Conservation (phyloP, 768 basidiomycete species). For the Megacollybia marginata region DNA sequence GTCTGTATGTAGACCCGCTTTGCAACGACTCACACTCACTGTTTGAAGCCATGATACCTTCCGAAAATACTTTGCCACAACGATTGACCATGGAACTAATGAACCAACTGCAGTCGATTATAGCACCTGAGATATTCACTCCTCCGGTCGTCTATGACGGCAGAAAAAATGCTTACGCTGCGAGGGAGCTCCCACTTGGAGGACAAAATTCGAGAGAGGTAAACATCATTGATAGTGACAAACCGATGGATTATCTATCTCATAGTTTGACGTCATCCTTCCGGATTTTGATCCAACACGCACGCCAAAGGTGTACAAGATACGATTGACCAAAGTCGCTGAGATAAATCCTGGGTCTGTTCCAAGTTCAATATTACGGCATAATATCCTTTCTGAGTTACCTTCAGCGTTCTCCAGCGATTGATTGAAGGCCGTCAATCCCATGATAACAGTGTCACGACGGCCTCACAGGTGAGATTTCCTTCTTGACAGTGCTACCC, state of each 20-base stretch:
- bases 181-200: constrained; percentile 29
- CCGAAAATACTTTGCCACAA: constrained; percentile 62
- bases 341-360: constrained; percentile 50
- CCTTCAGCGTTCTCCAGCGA: constrained; percentile 43
- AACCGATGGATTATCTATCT: background rate
- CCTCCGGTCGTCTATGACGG: constrained; percentile 77
- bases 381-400: background rate
- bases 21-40: background rate
- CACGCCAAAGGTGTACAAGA: constrained; percentile 59
- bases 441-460: constrained; percentile 56
- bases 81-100: constrained; percentile 68
- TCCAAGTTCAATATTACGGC: background rate
- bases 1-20: constrained; percentile 31
- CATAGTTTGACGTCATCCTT: constrained; percentile 57
- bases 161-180: constrained; percentile 57
- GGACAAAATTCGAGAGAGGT: constrained; percentile 27
- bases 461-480: constrained; percentile 42
- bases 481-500: constrained; percentile 12
- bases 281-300: constrained; percentile 13
- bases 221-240: constrained; percentile 9
- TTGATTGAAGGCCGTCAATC: constrained; percentile 55
- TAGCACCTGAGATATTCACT: constrained; percentile 61
- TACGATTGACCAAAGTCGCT: constrained; percentile 51
- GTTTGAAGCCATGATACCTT: constrained; percentile 51
- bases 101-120: constrained; percentile 46